Evolutionary conservation across 2,329 filamentous ascomycete genomes (phyloP).

Genomic region (Paraphoma chrysanthemicola): DNA sequence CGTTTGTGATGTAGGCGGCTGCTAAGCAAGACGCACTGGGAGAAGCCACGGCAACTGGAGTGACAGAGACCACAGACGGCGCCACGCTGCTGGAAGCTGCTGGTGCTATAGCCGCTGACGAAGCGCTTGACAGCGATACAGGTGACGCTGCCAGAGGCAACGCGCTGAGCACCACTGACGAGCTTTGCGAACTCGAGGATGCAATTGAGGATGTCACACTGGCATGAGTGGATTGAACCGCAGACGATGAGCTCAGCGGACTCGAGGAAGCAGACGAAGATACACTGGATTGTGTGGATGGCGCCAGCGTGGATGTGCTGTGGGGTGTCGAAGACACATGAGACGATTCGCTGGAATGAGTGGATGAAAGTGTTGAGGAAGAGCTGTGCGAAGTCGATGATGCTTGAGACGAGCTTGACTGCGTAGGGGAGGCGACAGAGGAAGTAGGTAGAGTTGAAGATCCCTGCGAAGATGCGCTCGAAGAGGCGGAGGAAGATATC

Average conservation of each 20-base stretch:
- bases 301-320: neutral
- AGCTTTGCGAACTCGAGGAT: neutral
- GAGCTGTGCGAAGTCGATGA: neutral
- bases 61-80: neutral
- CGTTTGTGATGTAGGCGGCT: neutral
- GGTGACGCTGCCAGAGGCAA: too few species aligned
- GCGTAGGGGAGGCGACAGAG: neutral
- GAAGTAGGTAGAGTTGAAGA: neutral
- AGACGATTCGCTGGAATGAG: neutral
- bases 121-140: neutral
- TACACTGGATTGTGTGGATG: neutral
- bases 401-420: neutral
- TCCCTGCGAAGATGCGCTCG: neutral
- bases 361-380: neutral
- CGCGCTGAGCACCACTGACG: neutral
- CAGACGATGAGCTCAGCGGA: neutral
- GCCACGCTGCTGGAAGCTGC: neutral
- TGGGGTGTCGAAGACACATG: neutral
- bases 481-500: neutral
- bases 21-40: neutral
- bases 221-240: neutral
- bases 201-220: neutral
- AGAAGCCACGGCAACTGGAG: neutral
- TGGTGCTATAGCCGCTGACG: neutral
- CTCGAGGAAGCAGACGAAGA: neutral